Evolutionary conservation across 345 rosid species (phyloP).

Genomic region (Pelargonium nanum): DNA sequence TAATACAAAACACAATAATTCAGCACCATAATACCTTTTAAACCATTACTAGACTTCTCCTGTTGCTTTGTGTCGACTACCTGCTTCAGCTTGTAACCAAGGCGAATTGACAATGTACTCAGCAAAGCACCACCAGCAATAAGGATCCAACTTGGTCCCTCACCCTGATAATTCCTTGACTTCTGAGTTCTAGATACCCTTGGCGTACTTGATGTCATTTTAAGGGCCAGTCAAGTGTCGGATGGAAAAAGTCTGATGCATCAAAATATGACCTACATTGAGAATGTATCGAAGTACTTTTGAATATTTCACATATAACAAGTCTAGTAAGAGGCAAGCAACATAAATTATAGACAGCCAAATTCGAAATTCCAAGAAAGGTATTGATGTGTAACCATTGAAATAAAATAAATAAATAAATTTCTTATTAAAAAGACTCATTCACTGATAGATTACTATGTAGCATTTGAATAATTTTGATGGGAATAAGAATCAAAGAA

Average conservation of each 20-base stretch:
- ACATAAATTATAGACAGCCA: neutral
- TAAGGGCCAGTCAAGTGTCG: constrained; percentile 18
- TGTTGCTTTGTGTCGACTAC: constrained; percentile 47
- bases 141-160: constrained; percentile 83
- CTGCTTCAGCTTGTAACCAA: constrained; percentile 86
- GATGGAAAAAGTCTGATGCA: constrained; percentile 19
- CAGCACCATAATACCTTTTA: constrained; percentile 24
- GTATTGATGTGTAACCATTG: neutral
- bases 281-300: constrained; percentile 4
- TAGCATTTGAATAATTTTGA: no score
- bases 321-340: neutral
- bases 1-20: constrained; percentile 3
- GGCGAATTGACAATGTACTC: constrained; percentile 81
- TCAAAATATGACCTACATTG: constrained; percentile 48
- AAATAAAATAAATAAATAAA: no score
- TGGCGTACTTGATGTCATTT: constrained; percentile 53
- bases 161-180: constrained; percentile 31
- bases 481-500: no score
- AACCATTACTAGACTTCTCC: constrained; percentile 26
- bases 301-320: neutral
- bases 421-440: no score
- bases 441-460: no score
- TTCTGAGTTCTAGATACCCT: constrained; percentile 45
- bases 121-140: constrained; percentile 93
- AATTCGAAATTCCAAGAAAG: neutral